These are phyloP conservation scores for Dendrocalamus latiflorus DNA, from an alignment of 202 grass and related monocot genomes.

Conservation along the genomic window DNA sequence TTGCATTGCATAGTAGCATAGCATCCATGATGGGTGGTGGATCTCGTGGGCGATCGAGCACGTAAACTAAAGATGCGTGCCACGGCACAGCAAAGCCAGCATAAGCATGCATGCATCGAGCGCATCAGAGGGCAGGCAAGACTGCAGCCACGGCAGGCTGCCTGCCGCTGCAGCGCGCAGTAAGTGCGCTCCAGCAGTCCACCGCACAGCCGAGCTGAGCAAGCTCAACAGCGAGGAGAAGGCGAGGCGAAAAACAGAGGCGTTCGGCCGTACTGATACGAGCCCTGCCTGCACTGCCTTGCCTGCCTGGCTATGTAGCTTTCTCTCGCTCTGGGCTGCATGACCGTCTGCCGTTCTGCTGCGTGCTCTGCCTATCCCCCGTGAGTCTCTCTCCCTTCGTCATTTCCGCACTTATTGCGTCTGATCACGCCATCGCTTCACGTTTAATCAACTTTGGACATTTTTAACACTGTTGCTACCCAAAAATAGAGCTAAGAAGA, in stretches of 20 bases:
- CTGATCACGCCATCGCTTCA: constrained; percentile 26
- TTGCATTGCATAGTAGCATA: no score
- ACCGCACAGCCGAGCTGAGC: background rate
- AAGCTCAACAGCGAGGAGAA: background rate
- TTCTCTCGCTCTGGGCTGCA: background rate
- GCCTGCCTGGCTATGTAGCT: no score
- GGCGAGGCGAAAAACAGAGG: background rate
- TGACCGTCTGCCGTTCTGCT: background rate
- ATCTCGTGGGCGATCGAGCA: background rate
- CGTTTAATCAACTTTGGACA: no score
- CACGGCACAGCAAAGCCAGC: background rate
- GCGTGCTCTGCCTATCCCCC: background rate
- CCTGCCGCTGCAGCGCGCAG: background rate
- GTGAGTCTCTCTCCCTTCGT: background rate
- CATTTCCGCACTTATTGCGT: constrained; percentile 12
- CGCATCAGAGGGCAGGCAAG: background rate
- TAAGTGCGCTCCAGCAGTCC: background rate
- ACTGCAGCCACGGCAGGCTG: background rate
- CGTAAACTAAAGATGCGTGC: background rate
- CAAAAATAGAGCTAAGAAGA: no score
- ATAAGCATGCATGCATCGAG: background rate
- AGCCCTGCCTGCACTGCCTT: no score
- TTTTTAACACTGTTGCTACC: no score
- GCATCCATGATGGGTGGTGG: background rate
- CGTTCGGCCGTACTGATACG: no score